Evolutionary conservation across 176 grass and related monocot species (phyloP).

Genomic region (Triticum aestivum): IWGSC_CS_RefSeq_v2.1 NC_057804.1:62697803-62698302

Average conservation of each 20-base stretch:
- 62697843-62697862: constrained; percentile 91
- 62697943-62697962: constrained; percentile 95
- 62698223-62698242: constrained; percentile 7
- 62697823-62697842: constrained; percentile 83
- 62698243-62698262: not conserved
- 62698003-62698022: constrained; percentile 93
- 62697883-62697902: constrained; percentile 18
- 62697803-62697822: constrained; percentile 91
- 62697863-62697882: constrained; percentile 43
- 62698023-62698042: constrained; percentile 94
- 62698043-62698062: constrained; percentile 85
- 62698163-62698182: not conserved
- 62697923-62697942: constrained; percentile 11
- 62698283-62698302: constrained; percentile 55
- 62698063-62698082: constrained; percentile 89
- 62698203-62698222: not conserved
- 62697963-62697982: constrained; percentile 61
- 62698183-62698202: not conserved
- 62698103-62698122: constrained; percentile 22
- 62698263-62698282: not conserved
- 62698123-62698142: not conserved
- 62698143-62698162: not conserved
- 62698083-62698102: constrained; percentile 47
- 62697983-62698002: constrained; percentile 84
- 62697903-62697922: not conserved